These are phyloP conservation scores for Paraconiothyrium brasiliense DNA, from an alignment of 2,329 filamentous ascomycete species.

Conservation along the genomic window DNA sequence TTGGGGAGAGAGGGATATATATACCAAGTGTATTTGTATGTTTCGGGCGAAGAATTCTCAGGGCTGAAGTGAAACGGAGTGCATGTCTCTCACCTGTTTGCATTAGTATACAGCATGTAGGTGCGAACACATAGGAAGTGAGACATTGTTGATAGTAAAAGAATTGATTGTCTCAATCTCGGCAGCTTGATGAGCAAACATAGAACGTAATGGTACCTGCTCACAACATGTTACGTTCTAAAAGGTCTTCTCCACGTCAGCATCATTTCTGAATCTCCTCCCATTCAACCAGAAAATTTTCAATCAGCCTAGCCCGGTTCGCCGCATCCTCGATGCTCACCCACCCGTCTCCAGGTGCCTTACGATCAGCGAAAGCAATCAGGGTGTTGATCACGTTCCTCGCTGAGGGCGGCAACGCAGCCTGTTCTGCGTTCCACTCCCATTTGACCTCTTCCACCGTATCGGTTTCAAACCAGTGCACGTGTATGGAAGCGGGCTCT, in stretches of 20 bases:
- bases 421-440: constrained; percentile 52
- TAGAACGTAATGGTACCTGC: no score
- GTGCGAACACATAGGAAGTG: no score
- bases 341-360: constrained; percentile 34
- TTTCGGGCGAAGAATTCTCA: no score
- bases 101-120: no score
- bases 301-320: constrained; percentile 28
- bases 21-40: background rate
- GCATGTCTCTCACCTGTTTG: no score
- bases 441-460: constrained; percentile 57
- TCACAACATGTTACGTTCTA: no score
- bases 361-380: constrained; percentile 35
- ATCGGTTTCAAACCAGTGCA: constrained; percentile 61
- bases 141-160: no score
- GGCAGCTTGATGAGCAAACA: no score
- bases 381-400: constrained; percentile 31
- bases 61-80: no score
- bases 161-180: no score
- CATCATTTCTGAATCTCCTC: constrained; percentile 15
- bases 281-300: constrained; percentile 22
- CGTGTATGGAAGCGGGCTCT: constrained; percentile 54
- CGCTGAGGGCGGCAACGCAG: constrained; percentile 31
- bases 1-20: background rate
- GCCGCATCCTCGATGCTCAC: constrained; percentile 39
- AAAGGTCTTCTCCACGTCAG: background rate